phyloP scores from a whole-genome alignment of 2,329 filamentous ascomycete genomes.

The Colletotrichum eleusines region DNA sequence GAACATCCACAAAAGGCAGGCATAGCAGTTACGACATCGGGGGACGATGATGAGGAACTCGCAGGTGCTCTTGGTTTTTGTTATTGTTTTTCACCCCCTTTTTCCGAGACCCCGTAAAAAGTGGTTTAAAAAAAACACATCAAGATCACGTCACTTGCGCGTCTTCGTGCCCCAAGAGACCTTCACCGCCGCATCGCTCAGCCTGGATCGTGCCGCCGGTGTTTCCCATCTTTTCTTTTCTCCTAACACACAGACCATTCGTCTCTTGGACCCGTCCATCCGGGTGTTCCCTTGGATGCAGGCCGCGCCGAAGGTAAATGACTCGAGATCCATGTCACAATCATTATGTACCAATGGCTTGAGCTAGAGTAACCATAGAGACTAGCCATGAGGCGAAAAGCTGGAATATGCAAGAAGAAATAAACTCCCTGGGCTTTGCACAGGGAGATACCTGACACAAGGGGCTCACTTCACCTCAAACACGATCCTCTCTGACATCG shows the following conservation, averaged over 20 bases:
- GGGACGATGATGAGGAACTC: neutral
- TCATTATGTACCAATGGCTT: neutral
- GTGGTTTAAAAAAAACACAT: no score
- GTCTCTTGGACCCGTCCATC: neutral
- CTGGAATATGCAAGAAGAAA: conserved; percentile 10
- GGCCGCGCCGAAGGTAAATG: neutral
- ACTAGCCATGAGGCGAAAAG: neutral
- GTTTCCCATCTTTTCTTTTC: neutral
- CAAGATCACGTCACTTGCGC: neutral
- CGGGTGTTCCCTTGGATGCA: no score
- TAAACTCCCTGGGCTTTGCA: neutral
- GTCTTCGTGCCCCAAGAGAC: no score
- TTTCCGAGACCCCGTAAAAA: neutral
- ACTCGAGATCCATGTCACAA: neutral
- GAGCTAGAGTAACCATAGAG: neutral
- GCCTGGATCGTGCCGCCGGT: neutral
- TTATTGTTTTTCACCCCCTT: neutral
- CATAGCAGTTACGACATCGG: neutral
- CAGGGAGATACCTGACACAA: neutral
- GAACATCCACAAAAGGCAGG: neutral
- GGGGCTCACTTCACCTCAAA: neutral
- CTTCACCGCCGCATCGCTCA: neutral
- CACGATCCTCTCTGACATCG: neutral
- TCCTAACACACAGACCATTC: neutral
- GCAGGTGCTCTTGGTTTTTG: neutral